Evolutionary conservation across 129 eudicot genomes (phyloP).

Genomic region (Heracleum sosnowskyi): DNA sequence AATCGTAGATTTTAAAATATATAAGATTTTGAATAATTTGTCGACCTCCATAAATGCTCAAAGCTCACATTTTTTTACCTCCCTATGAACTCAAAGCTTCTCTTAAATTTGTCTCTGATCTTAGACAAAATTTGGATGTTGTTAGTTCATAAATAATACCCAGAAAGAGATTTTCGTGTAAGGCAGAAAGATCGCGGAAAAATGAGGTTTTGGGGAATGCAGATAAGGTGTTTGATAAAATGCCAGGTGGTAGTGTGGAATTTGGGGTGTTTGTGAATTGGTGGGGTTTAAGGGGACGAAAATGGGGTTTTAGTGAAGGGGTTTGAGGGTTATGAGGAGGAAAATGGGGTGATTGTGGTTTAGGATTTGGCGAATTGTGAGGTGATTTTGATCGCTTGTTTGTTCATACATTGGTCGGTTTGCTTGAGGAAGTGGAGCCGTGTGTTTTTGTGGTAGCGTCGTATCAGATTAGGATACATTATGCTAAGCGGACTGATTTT

Average conservation of each 20-base stretch:
- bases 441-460: conserved; percentile 72
- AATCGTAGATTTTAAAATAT: no score
- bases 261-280: conserved; percentile 26
- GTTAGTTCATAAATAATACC: conserved; percentile 52
- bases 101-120: conserved; percentile 43
- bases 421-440: conserved; percentile 68
- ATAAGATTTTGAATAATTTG: no score
- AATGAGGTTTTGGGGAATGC: neutral
- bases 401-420: conserved; percentile 56
- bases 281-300: conserved; percentile 54
- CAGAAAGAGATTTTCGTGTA: conserved; percentile 66
- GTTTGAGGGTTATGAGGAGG: conserved; percentile 30
- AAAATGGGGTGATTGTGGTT: conserved; percentile 48
- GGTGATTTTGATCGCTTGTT: conserved; percentile 61
- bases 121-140: conserved; percentile 48
- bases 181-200: conserved; percentile 25
- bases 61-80: conserved; percentile 63
- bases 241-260: neutral
- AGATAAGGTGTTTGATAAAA: neutral
- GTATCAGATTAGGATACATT: conserved; percentile 79
- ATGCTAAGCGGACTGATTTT: conserved; percentile 58
- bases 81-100: conserved; percentile 66
- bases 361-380: conserved; percentile 55
- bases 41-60: no score
- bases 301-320: conserved; percentile 49